Evolutionary conservation across 2,329 filamentous ascomycete genomes (phyloP), one percentile per base, ranked within the genome.

Genomic region (Didymella keratinophila): DNA sequence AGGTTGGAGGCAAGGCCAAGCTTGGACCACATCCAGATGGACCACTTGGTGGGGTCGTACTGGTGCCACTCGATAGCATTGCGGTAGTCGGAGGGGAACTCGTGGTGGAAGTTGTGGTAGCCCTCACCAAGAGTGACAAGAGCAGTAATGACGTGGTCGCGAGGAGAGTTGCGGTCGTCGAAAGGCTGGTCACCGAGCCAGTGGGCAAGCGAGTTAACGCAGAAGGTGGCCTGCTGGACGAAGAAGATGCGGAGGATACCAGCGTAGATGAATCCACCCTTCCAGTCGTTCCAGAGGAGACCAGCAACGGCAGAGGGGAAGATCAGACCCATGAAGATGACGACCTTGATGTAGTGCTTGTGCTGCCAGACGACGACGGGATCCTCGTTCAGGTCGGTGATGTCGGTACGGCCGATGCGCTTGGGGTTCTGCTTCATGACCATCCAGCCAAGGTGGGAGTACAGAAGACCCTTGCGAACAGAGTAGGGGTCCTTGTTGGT

Each of bases 351-450:
- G 71, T 79, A 83, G 75, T 83, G 67, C 44, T 73, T 78, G 74
- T 83, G 81, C 63, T 83, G 81, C 76, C 76, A 82, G 58, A 81
- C 78, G 53, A 83, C 81, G 41, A 83, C 76, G 34, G 79, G 75
- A 67, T 83, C 81, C 47, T 83, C 81, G 73, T 83, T 82, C 55
- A 83, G 67, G 59, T 83, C 81, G 61, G 79, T 78, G 65, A 82
- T 83, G 64, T 83, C 81, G 58, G 79, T 82, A 56, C 81, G 79
- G 71, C 81, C 81, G 51, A 82, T 80, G 14, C 80, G 77, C 78
- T 82, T 82, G 61, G 80, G 81, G 76, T 83, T 82, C 73, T 83
- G 81, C 77, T 82, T 82, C 80, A 83, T 82, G 63, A 82, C 74
- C 80, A 83, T 82, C 81, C 81, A 83, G 58, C 81, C 81, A 28